A percentile compares a stretch with the other conserved stretches of the same genome.
phyloP scores from a whole-genome alignment of 2,329 filamentous ascomycete species.

The Trichoderma sp. region DNA sequence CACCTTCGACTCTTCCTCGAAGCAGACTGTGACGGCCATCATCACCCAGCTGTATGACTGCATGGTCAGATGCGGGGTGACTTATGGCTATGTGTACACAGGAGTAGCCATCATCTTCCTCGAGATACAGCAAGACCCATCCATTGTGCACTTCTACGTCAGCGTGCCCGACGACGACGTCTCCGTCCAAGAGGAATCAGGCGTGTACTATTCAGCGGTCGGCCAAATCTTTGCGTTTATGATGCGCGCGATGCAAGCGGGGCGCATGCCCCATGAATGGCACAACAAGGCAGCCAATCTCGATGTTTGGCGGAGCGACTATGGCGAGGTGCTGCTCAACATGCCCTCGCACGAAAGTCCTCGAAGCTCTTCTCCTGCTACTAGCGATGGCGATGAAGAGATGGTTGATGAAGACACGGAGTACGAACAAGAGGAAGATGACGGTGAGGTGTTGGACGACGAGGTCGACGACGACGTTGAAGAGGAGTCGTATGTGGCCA shows the following conservation, averaged over 20 bases:
- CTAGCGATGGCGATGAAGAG: background rate
- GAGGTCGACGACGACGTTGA: background rate
- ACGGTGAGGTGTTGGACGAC: background rate
- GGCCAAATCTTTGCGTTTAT: conserved; percentile 46
- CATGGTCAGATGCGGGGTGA: conserved; percentile 42
- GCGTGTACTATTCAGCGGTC: conserved; percentile 43
- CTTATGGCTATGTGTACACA: conserved; percentile 43
- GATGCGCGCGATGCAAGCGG: conserved; percentile 38
- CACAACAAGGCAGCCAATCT: conserved; percentile 37
- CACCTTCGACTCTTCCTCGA: background rate
- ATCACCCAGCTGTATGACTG: conserved; percentile 46
- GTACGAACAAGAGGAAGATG: background rate
- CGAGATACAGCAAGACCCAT: conserved; percentile 39
- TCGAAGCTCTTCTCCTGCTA: background rate
- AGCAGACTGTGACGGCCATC: conserved; percentile 39
- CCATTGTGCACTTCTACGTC: conserved; percentile 25
- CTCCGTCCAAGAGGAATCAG: conserved; percentile 30
- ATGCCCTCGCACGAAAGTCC: background rate
- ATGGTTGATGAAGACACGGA: background rate
- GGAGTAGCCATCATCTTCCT: conserved; percentile 42
- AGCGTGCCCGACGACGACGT: conserved; percentile 6
- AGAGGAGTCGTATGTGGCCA: background rate
- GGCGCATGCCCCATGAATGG: conserved; percentile 37
- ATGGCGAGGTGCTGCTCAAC: conserved; percentile 20
- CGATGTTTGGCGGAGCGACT: conserved; percentile 41